Conservation (phyloP, 192 early-diverging fungal genomes). For the Phycomyces blakesleeanus region DNA sequence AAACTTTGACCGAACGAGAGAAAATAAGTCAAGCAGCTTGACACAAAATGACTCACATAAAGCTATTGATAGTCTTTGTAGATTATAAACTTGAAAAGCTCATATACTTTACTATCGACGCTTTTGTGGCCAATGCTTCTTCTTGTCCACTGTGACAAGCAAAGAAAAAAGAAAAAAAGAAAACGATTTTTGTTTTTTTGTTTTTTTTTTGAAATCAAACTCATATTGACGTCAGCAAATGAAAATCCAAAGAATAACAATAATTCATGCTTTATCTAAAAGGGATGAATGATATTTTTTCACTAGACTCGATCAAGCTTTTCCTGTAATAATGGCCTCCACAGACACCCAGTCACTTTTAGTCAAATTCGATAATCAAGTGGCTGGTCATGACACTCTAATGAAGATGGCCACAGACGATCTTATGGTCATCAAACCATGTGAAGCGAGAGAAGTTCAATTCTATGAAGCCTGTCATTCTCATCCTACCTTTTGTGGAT, state of each 20-base stretch:
- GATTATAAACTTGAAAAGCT: too few species aligned
- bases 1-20: too few species aligned
- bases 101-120: too few species aligned
- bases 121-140: too few species aligned
- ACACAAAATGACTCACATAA: too few species aligned
- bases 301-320: too few species aligned
- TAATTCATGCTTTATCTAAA: too few species aligned
- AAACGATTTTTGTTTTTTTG: not conserved
- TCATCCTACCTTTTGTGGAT: slow-evolving; percentile 49
- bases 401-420: slow-evolving; percentile 57
- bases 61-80: too few species aligned
- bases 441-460: slow-evolving; percentile 53
- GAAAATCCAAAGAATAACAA: not conserved
- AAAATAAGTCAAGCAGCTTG: too few species aligned
- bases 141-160: not conserved
- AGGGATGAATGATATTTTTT: too few species aligned
- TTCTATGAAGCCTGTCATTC: slow-evolving; percentile 68
- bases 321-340: not conserved
- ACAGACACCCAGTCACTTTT: not conserved
- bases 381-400: slow-evolving; percentile 76
- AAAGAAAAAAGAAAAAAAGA: not conserved
- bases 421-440: slow-evolving; percentile 68
- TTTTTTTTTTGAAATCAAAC: not conserved
- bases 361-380: slow-evolving; percentile 62
- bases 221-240: not conserved